A percentile compares a stretch with the other conserved stretches of the same genome.
phyloP scores from a whole-genome alignment of 495 filamentous ascomycete species.

The Lasiosphaeris hirsuta region DNA sequence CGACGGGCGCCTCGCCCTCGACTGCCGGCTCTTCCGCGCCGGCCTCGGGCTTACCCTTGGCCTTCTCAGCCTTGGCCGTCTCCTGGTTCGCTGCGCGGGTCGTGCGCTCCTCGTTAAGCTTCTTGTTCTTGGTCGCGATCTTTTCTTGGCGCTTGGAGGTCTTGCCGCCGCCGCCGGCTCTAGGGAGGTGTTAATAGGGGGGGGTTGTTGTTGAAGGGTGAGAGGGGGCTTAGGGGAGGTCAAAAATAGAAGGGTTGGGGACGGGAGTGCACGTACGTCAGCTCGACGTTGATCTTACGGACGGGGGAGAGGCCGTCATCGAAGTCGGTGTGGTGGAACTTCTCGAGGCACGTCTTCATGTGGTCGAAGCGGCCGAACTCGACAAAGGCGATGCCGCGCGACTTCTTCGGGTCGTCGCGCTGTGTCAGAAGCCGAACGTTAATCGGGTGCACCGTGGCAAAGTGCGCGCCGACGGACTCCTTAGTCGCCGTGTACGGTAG shows the following conservation, averaged over 20 bases:
- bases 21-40: slow-evolving; percentile 22
- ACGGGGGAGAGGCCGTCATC: slow-evolving; percentile 58
- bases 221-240: neutral
- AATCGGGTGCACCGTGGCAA: slow-evolving; percentile 67
- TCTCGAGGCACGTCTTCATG: slow-evolving; percentile 89
- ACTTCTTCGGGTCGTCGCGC: slow-evolving; percentile 62
- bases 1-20: slow-evolving; percentile 16
- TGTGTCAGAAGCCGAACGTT: slow-evolving; percentile 73
- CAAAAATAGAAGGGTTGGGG: neutral
- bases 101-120: slow-evolving; percentile 76
- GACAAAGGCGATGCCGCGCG: slow-evolving; percentile 86
- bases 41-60: slow-evolving; percentile 33
- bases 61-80: slow-evolving; percentile 49
- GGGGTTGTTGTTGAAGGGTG: neutral
- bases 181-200: slow-evolving; percentile 21
- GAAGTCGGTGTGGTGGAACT: slow-evolving; percentile 84
- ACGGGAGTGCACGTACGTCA: slow-evolving; percentile 59
- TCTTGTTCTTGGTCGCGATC: slow-evolving; percentile 72
- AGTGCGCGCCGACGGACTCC: slow-evolving; percentile 66
- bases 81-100: slow-evolving; percentile 48
- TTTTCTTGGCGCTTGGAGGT: slow-evolving; percentile 66
- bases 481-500: slow-evolving; percentile 80
- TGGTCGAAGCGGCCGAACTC: slow-evolving; percentile 87
- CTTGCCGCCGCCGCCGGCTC: slow-evolving; percentile 81
- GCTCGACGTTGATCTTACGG: slow-evolving; percentile 83